Base-by-base conservation (phyloP, 352 stramenopile species). In the Phytopythium chamaehyphon region DNA sequence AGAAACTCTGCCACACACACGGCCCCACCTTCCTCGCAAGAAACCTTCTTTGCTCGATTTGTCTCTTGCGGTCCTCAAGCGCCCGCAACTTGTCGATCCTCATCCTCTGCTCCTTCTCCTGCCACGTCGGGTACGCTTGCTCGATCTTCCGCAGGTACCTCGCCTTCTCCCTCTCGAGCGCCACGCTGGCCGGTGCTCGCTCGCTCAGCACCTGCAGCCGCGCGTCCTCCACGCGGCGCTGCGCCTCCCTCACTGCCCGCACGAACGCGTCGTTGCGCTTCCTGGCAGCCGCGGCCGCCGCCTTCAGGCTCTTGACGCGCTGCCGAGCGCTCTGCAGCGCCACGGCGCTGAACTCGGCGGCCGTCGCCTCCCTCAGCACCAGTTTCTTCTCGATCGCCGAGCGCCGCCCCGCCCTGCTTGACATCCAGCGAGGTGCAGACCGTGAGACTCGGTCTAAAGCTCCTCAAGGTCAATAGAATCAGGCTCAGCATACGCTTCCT, bases 11-110 rank as follows among this genome's bases (percentile, higher is more conserved):
- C n/a, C n/a, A n/a, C 28, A 10, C 11, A 8, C 18, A 42, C n/a
- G 14, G 23, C 14, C 36, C 10, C 22, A 91, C 84, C 64, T 91
- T 87, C 62, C 83, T 91, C 4, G 79, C 82, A 6, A 93, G 46
- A 24, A 76, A 76, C 45, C 83, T 69, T 9, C 79, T 65, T 49
- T 76, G 74, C 55, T 95, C 78, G 19, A 91, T 76, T 16, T 61
- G 57, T 15, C 68, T 69, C 54, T 91, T 91, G 58, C 90, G 87
- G 47, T 86, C 67, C 53, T 94, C 82, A 0, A 94, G 64, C 43
- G 73, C 66, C 6, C 54, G 63, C 15, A 94, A 61, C 42, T 67
- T 79, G 38, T 83, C 61, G 16, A 94, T 54, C 0, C 76, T 72
- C 12, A 73, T 49, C 2, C 51, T 36, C 36, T 90, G 77, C 51